Evolutionary conservation across 129 eudicot genomes (phyloP), one percentile per base, ranked within the genome.

Genomic region (Artemisia tridentata): DNA sequence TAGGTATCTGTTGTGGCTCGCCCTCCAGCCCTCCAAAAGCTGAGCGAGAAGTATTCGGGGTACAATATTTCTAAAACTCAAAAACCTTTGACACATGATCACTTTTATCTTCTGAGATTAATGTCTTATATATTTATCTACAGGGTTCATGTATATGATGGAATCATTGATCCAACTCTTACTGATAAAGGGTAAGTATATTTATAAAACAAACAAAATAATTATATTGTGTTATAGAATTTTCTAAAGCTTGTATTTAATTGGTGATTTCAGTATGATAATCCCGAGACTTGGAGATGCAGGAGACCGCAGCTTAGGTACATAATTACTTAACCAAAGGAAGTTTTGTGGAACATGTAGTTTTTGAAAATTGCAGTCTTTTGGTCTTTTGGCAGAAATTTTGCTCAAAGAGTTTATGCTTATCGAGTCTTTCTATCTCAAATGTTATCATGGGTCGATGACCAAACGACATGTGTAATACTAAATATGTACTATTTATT

Each of bases 231-330:
- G 25, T 48, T 27, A 13, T 10, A 2, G 3, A 72, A n/a, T 52
- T 16, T 55, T 71, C n/a, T 65, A 61, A 80, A 5, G 31, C 34
- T 16, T 4, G 18, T 60, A 6, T 17, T 61, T 15, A 61, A 31
- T 25, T 67, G 75, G 59, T 16, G 72, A 62, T 76, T 72, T 55
- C 87, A 93, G 98, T 87, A 83, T 89, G 81, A 93, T 93, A 55
- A 72, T 93, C 56, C 98, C 98, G 16, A 96, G 96, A 54, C 87
- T 89, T 5, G 98, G 98, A 17, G 96, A 92, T 89, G 98, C 98
- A 43, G 98, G 98, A 64, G 92, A 92, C 75, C 90, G 98, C 17
- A 83, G 96, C 78, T 92, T 79, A 80, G 91, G 87, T 31, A 92
- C 98, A 76, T 87, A 84, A 84, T 75, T 15, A 18, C 18, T 17